A percentile compares a stretch with the other conserved stretches of the same genome.
Conservation (phyloP, 2,329 filamentous ascomycete species). For the Septoria linicola region DNA sequence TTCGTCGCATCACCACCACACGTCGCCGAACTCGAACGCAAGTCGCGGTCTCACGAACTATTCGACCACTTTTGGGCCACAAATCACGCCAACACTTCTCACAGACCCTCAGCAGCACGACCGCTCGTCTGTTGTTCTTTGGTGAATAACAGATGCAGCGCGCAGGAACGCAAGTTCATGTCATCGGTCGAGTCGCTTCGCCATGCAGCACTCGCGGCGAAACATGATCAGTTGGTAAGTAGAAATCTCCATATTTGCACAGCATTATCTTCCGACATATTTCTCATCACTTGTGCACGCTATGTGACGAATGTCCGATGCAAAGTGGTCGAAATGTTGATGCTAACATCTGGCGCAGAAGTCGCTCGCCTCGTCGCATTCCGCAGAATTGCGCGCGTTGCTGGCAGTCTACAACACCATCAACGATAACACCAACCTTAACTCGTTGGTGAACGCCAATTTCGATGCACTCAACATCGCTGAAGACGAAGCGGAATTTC, state of each 20-base stretch:
- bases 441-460: conserved; percentile 11
- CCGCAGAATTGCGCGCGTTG: conserved; percentile 15
- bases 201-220: conserved; percentile 14
- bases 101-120: conserved; percentile 4
- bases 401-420: conserved; percentile 17
- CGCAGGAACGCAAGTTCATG: conserved; percentile 46
- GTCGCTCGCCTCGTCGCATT: conserved; percentile 18
- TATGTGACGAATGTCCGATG: background rate
- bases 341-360: conserved; percentile 3
- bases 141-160: conserved; percentile 50
- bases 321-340: conserved; percentile 13
- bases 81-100: conserved; percentile 4
- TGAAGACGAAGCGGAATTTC: conserved; percentile 18
- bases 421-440: conserved; percentile 16
- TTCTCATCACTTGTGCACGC: background rate
- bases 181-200: conserved; percentile 45
- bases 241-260: conserved; percentile 10
- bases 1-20: too few species aligned
- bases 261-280: background rate
- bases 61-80: conserved; percentile 6
- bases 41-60: conserved; percentile 10
- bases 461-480: conserved; percentile 7
- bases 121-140: conserved; percentile 32
- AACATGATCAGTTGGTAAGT: conserved; percentile 11
- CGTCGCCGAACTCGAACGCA: too few species aligned